Percentiles rank a stretch among this genome's conserved stretches.
These are phyloP conservation scores for Sporothrix protearum DNA, from an alignment of 2,329 filamentous ascomycete species.

Conservation along the genomic window DNA sequence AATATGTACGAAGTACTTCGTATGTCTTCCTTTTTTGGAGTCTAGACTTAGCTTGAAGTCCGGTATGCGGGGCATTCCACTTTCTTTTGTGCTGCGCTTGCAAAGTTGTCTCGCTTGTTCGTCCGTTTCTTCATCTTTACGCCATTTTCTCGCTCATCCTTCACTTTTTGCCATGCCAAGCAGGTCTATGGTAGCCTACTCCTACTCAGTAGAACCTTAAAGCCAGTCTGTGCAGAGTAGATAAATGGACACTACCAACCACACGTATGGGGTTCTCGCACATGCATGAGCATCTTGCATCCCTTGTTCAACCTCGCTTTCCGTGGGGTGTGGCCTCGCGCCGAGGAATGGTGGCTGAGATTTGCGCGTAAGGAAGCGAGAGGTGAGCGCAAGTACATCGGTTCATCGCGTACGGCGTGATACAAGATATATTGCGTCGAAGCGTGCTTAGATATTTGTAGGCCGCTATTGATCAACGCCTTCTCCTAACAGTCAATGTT, in stretches of 20 bases:
- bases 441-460: background rate
- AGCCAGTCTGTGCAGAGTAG: background rate
- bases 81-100: background rate
- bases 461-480: background rate
- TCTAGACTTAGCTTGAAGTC: background rate
- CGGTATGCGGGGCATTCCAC: background rate
- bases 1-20: background rate
- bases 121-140: background rate
- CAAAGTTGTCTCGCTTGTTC: background rate
- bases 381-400: background rate
- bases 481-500: background rate
- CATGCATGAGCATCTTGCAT: background rate
- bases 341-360: background rate
- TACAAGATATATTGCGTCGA: background rate
- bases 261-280: background rate
- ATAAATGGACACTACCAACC: background rate
- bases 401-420: background rate
- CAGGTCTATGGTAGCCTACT: background rate
- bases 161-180: background rate
- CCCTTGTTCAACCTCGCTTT: background rate
- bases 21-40: background rate
- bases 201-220: background rate
- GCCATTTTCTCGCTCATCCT: background rate
- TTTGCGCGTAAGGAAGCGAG: background rate
- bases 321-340: background rate